Base-by-base conservation (phyloP, 805 yeast genomes). In the Scheffersomyces coipomensis region DNA sequence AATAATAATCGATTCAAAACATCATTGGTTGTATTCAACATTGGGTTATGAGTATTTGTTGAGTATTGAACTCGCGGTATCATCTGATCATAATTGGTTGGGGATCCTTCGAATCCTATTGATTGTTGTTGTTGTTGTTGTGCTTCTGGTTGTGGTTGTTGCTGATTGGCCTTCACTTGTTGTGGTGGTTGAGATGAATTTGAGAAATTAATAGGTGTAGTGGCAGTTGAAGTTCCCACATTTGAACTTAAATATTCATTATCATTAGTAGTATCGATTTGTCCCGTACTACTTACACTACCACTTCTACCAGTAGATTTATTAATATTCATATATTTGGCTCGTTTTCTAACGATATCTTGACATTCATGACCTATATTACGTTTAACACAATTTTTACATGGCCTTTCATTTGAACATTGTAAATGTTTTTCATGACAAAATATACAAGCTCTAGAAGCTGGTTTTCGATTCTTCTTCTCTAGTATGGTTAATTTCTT, bases 371-470 rank as follows among this genome's bases (percentile, higher is more conserved):
- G 74, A 1, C 65, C 73, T n/a, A 78, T 55, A 17, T 78, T 77
- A 40, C 90, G 60, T 53, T 83, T 84, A 16, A 70, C 50, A 60
- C 93, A 85, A 54, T 85, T 85, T 46, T 72, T 72, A 51, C 91
- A 85, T 0, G 93, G 91, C 41, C 93, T 62, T 19, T 73, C 68
- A 40, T 75, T 63, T 44, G 84, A 85, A 56, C 91, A 85, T 49
- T 84, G 90, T 11, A 85, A 66, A 51, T 84, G 93, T 47, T 85
- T 85, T 19, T 71, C 61, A 53, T 84, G 88, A 56, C 91, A 85
- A 53, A 83, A 82, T 15, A 71, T 71, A 52, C 93, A 85, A 1
- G 91, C 93, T 33, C 83, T 71, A 7, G 77, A 63, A 2, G 84
- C 79, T 4, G 89, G 88, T 46, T 71, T 78, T 33, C 91, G 60